Evolutionary conservation across 768 basidiomycete genomes (phyloP), one percentile per base, ranked within the genome.

Genomic region (Mycena alexandri): DNA sequence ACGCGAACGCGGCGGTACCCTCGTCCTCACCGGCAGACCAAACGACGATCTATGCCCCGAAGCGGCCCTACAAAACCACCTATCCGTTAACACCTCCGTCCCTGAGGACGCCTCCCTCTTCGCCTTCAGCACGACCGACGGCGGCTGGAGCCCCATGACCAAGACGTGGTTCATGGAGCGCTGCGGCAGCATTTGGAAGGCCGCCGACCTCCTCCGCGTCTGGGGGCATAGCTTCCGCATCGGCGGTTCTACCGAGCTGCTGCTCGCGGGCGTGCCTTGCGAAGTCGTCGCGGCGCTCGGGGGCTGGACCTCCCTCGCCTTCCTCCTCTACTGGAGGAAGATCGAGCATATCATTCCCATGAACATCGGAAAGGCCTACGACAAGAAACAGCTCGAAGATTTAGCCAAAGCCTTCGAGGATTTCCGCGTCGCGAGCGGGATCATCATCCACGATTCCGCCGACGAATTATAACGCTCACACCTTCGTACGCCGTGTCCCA

Each of bases 141-240:
- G 41, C 34, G 29, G 6, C 29, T 73, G 63, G 67, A 53, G 29
- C 16, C 57, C 63, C 10, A 42, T 67, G 22, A 51, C 29, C 8
- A 69, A 68, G 44, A 25, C 53, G n/a, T 52, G 41, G 5, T 74
- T 74, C 43, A 57, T 75, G 4, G 9, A 16, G 0, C 44, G 38
- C 24, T 75, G 74, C 65, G 65, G 63, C 0, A 29, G 46, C 9
- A 65, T 73, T 43, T 73, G 71, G 72, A 22, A 21, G 3, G 5
- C 29, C 1, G 41, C 48, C 4, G 33, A 46, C 10, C 66, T 78
- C 3, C 62, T 56, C 0, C 33, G 25, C 13, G 55, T 75, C 13
- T 25, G 58, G 1, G 80, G 79, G 0, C 78, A 82, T 58, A 73
- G 74, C 55, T 80, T 80, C 61, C 69, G 75, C 19, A 82, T 82